phyloP scores from a whole-genome alignment of 306 rosid species.

The Trifolium fragiferum region DNA sequence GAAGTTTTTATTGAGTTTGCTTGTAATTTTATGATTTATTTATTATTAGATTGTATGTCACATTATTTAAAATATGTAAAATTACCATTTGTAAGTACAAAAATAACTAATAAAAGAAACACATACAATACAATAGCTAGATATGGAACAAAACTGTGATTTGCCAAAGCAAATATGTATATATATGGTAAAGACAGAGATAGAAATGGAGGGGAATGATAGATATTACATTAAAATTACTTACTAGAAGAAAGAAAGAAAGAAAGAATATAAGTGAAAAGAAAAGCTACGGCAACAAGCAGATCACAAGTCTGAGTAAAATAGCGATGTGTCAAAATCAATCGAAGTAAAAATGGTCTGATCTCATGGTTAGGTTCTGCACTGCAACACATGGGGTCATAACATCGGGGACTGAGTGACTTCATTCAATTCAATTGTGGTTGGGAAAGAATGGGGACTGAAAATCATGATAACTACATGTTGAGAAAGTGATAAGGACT shows the following conservation, averaged over 20 bases:
- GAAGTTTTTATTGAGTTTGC: too few relatives aligned
- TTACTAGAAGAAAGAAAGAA: background rate
- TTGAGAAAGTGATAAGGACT: slow-evolving; percentile 48
- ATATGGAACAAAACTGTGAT: too few relatives aligned
- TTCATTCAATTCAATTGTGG: slow-evolving; percentile 41
- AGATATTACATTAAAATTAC: slow-evolving; percentile 9
- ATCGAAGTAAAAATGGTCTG: background rate
- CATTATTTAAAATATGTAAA: too few relatives aligned
- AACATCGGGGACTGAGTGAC: slow-evolving; percentile 29
- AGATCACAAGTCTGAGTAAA: slow-evolving; percentile 35
- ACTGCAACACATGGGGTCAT: slow-evolving; percentile 48
- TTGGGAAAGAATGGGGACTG: slow-evolving; percentile 41
- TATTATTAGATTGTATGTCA: too few relatives aligned
- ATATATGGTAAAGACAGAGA: background rate
- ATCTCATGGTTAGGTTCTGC: slow-evolving; percentile 33
- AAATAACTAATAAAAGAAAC: too few relatives aligned
- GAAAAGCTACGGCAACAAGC: slow-evolving; percentile 19
- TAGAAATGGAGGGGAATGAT: background rate
- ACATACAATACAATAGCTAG: too few relatives aligned
- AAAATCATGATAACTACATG: slow-evolving; percentile 30
- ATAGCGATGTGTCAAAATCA: slow-evolving; percentile 39
- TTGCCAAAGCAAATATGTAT: too few relatives aligned
- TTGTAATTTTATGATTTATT: too few relatives aligned
- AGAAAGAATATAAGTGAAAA: slow-evolving; percentile 1
- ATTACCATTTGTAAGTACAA: too few relatives aligned